Evolutionary conservation across 2,329 filamentous ascomycete genomes (phyloP), one percentile per base, ranked within the genome.

Genomic region (Xylaria sp.): DNA sequence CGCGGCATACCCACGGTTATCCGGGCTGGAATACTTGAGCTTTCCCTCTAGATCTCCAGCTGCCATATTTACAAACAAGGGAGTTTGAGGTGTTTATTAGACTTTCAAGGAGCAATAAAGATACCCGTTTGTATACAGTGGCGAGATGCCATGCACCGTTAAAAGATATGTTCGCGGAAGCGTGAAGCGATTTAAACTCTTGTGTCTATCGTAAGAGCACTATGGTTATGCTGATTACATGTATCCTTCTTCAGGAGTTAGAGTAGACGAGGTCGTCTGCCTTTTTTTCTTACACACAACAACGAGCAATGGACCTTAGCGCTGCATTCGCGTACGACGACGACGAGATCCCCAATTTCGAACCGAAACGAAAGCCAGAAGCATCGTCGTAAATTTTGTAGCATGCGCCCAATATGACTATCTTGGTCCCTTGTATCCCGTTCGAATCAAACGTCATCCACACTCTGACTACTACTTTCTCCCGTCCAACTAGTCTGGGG

Each of bases 91-190:
- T 49, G 46, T 58, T 62, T 23, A 28, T 55, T 55, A 49, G 41
- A 60, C 46, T 56, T 51, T 31, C 3, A 56, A 46, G 20, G 25
- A 64, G 55, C n/a, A 65, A 62, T 59, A 36, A 28, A 58, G 64
- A 71, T 69, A 71, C 69, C 69, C 67, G 5, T 64, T 51, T 60
- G 51, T 48, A 54, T 49, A n/a, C 23, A 43, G 28, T 56, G n/a
- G 39, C 48, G 39, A 51, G 36, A 49, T 6, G 18, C 33, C 15
- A 51, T 1, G n/a, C n/a, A 43, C 9, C 15, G 18, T 57, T n/a
- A 10, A 41, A 43, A 43, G 23, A 28, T 43, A 18, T 20, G 31
- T 33, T 41, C 18, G 1, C 10, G 10, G 25, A 46, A 33, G 31
- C 25, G 18, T 18, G 39, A 56, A 51, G 2, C 7, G 10, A 39